Conservation (phyloP, 352 stramenopile genomes). For the Globisporangium cylindrosporum region DNA sequence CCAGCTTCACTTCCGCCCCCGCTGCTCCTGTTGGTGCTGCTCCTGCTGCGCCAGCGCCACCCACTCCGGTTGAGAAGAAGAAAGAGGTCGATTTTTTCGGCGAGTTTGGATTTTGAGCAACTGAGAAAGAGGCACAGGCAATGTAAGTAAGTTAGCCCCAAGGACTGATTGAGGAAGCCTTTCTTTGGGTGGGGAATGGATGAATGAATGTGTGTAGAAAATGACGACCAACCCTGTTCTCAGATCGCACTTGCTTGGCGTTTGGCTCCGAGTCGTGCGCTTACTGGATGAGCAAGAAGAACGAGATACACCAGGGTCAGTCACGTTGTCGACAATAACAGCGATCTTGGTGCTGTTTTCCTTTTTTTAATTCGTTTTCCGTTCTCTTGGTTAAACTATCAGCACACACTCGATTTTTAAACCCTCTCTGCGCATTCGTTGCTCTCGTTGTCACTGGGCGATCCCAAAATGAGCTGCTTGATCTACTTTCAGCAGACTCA, state of each 20-base stretch:
- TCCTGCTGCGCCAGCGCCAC: conserved; percentile 21
- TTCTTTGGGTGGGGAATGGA: background rate
- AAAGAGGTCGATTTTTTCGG: conserved; percentile 86
- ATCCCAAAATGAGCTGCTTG: background rate
- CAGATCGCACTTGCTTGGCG: background rate
- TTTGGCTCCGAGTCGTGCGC: background rate
- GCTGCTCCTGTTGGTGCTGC: conserved; percentile 6
- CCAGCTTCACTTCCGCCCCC: conserved; percentile 17
- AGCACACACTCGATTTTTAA: conserved; percentile 6
- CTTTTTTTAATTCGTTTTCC: conserved; percentile 4
- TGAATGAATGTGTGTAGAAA: conserved; percentile 4
- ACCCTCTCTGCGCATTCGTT: background rate
- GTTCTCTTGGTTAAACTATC: conserved; percentile 9
- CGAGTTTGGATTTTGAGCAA: conserved; percentile 70
- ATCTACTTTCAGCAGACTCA: conserved; percentile 5
- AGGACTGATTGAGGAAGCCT: background rate
- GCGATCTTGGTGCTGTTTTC: conserved; percentile 5
- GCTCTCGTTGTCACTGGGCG: background rate
- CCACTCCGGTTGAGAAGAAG: conserved; percentile 43
- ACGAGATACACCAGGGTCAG: background rate
- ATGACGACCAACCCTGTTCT: background rate
- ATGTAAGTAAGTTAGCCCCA: conserved; percentile 14
- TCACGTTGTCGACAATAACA: conserved; percentile 8
- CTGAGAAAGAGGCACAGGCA: background rate
- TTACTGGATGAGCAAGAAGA: background rate